phyloP scores from a whole-genome alignment of 1,284 basidiomycete species.

The Trametes polyzona region DNA sequence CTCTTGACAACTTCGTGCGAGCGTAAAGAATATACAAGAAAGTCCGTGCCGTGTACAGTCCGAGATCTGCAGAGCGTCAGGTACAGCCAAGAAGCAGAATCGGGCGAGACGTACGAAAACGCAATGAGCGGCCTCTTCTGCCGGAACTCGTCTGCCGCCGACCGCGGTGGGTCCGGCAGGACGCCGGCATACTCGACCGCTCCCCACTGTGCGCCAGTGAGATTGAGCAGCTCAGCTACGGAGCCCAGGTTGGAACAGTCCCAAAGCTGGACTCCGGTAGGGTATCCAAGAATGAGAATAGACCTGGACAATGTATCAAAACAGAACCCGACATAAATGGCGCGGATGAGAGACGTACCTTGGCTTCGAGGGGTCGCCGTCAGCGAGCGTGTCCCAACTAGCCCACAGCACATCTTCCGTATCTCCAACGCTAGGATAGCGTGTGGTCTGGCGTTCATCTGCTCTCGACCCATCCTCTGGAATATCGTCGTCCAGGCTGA shows the following conservation, averaged over 20 bases:
- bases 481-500: constrained; percentile 36
- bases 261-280: constrained; percentile 68
- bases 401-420: constrained; percentile 39
- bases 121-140: constrained; percentile 55
- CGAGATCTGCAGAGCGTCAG: constrained; percentile 22
- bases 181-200: constrained; percentile 49
- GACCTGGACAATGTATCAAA: constrained; percentile 38
- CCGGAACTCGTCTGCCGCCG: constrained; percentile 34
- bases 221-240: constrained; percentile 57
- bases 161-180: constrained; percentile 42
- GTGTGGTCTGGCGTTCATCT: constrained; percentile 17
- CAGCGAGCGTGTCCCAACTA: constrained; percentile 35
- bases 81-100: not conserved
- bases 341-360: constrained; percentile 30
- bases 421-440: constrained; percentile 35
- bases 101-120: constrained; percentile 51
- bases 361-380: constrained; percentile 25
- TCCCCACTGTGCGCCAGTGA: constrained; percentile 43
- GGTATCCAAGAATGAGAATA: constrained; percentile 64
- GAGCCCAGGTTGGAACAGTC: constrained; percentile 62
- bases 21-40: constrained; percentile 62
- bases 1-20: constrained; percentile 58
- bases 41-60: constrained; percentile 26
- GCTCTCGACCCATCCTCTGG: constrained; percentile 24
- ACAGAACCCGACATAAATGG: not conserved